Conservation (phyloP, 768 basidiomycete genomes). For the Suillus weaverae region DNA sequence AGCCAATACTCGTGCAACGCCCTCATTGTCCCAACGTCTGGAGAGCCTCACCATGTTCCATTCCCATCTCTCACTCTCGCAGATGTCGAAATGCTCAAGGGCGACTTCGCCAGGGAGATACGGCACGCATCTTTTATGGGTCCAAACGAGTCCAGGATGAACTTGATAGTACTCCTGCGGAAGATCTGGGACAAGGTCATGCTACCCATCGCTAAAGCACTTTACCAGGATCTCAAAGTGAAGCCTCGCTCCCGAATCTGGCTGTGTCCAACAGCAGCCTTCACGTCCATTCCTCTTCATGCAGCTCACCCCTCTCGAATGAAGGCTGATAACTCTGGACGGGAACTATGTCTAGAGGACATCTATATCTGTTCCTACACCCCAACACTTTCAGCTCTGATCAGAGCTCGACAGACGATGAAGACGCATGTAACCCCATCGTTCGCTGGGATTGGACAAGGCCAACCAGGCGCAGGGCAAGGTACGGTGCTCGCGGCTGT, state of each 20-base stretch:
- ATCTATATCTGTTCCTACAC: not conserved
- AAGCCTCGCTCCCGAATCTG: not conserved
- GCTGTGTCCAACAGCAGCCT: not conserved
- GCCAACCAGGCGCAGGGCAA: not conserved
- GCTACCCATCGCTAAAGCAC: not conserved
- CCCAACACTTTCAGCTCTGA: not conserved
- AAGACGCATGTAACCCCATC: not conserved
- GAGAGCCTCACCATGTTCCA: not conserved
- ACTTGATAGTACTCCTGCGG: not conserved
- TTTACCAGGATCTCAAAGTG: not conserved
- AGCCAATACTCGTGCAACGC: slow-evolving; percentile 17
- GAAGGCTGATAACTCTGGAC: not conserved
- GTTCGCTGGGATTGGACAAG: not conserved
- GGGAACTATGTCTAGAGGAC: not conserved
- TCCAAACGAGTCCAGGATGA: not conserved
- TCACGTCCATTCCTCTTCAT: not conserved
- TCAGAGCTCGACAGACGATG: not conserved
- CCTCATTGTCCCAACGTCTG: slow-evolving; percentile 6
- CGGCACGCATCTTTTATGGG: too few relatives aligned
- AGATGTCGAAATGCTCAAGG: too few relatives aligned
- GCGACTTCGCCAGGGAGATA: too few relatives aligned
- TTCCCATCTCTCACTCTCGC: not conserved
- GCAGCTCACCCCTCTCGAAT: not conserved
- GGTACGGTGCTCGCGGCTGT: not conserved
- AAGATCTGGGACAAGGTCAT: not conserved